Evolutionary conservation across 768 basidiomycete genomes (phyloP).

Genomic region (Suillus tomentosus): DNA sequence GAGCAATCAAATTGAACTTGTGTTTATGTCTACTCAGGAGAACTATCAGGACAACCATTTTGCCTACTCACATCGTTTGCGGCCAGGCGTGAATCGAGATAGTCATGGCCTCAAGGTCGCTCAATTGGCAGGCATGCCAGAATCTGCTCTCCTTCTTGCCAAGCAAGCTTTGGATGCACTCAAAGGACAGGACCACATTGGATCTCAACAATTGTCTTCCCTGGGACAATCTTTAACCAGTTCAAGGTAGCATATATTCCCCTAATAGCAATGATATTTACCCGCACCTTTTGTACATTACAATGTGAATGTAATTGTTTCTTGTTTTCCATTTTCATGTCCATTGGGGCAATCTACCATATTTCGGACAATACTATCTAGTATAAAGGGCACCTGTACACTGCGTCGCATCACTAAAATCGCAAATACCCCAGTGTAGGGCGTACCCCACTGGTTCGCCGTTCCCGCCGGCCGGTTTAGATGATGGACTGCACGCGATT

Average conservation of each 20-base stretch:
- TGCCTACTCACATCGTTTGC: constrained; percentile 79
- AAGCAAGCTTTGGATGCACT: constrained; percentile 50
- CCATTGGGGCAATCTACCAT: too few relatives aligned
- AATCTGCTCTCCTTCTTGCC: constrained; percentile 60
- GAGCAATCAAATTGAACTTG: constrained; percentile 26
- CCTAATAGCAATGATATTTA: neutral
- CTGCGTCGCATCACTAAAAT: too few relatives aligned
- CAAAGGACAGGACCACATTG: constrained; percentile 26
- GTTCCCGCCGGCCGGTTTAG: too few relatives aligned
- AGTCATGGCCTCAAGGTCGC: constrained; percentile 94
- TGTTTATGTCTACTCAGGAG: neutral
- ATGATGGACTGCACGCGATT: too few relatives aligned
- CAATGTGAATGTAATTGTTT: neutral
- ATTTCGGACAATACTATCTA: too few relatives aligned
- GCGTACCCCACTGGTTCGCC: too few relatives aligned
- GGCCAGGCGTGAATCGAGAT: constrained; percentile 83
- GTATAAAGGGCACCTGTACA: too few relatives aligned
- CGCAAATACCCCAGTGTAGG: too few relatives aligned
- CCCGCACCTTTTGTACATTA: neutral
- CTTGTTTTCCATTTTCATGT: too few relatives aligned
- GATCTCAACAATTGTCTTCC: constrained; percentile 31
- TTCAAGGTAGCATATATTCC: neutral
- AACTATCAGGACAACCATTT: constrained; percentile 67
- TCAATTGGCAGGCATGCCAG: constrained; percentile 81
- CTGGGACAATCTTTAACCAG: constrained; percentile 34